Evolutionary conservation across 345 rosid genomes (phyloP), one percentile per base, ranked within the genome.

Genomic region (Gossypium ekmanianum): DNA sequence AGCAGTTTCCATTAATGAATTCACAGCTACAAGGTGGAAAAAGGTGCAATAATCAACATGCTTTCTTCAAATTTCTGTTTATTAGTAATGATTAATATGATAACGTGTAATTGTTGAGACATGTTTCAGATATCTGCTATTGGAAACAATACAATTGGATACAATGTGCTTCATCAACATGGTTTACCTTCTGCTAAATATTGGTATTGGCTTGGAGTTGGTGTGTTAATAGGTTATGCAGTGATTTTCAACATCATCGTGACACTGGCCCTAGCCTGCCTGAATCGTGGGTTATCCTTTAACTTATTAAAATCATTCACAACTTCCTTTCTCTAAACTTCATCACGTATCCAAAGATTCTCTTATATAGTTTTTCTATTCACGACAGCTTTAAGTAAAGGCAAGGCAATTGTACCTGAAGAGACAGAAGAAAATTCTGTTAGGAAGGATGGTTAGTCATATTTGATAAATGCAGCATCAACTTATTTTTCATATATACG

Each of bases 141-240:
- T 48, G 88, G 88, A 27, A 59, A 86, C 78, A 73, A 66, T 73
- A 61, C 94, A 9, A 54, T 94, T 51, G 97, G 98, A 50, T 62
- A 79, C 77, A 92, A 89, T 80, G 43, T 94, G 78, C 91, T 94
- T 65, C 80, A 80, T 4, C 68, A 58, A 69, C 85, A 80, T 18
- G 74, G 87, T 77, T 84, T 94, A 74, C 93, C 98, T 1, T 20
- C 51, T 55, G 54, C 20, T 18, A 85, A 79, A 75, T 17, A 78
- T 59, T 94, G 98, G 98, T 94, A 92, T 80, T 94, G 97, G 98
- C 68, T 90, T 75, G 97, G 97, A 61, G 79, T 90, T 61, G 96
- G 80, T 61, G 92, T 80, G 22, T 77, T 94, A 74, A 48, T 89
- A 79, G 80, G 73, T 74, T 94, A 92, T 81, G 81, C 90, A 6